Conservation (phyloP, 78 protist species). For the Goniomonas avonlea region DNA sequence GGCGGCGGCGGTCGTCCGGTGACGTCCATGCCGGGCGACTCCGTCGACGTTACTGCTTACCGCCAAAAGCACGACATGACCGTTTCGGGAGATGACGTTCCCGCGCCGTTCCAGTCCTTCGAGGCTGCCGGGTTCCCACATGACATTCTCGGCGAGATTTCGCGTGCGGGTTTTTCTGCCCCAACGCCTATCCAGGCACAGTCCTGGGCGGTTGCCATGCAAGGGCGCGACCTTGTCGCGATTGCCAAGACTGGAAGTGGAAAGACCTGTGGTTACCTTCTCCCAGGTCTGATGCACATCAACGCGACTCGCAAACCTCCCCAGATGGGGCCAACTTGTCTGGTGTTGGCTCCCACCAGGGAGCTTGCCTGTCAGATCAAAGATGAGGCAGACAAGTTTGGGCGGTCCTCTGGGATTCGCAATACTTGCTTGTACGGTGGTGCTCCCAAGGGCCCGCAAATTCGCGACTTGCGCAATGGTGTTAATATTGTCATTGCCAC, state of each 20-base stretch:
- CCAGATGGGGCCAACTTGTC: conserved; percentile 79
- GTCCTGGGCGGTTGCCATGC: conserved; percentile 88
- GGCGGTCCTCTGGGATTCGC: conserved; percentile 16
- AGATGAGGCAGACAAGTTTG: conserved; percentile 39
- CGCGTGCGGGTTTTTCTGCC: conserved; percentile 47
- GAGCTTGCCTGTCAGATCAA: conserved; percentile 93
- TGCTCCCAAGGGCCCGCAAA: neutral
- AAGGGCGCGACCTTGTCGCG: conserved; percentile 79
- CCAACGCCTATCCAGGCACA: conserved; percentile 94
- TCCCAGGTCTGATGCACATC: conserved; percentile 84
- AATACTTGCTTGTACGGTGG: conserved; percentile 31
- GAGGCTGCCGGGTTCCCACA: conserved; percentile 47
- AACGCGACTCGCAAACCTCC: conserved; percentile 18
- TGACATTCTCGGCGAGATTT: neutral
- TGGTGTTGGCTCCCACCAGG: conserved; percentile 94
- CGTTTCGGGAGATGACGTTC: neutral
- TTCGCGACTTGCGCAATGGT: conserved; percentile 49
- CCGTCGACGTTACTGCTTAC: too few species aligned
- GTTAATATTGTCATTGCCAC: conserved; percentile 87
- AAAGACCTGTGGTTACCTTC: conserved; percentile 89
- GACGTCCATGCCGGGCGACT: neutral
- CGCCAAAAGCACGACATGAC: neutral
- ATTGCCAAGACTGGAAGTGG: conserved; percentile 97
- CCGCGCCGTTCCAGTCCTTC: conserved; percentile 48
- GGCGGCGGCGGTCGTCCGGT: neutral